These are phyloP conservation scores for Paraleonurus japonicus DNA, from an alignment of 257 asterid species.

Conservation along the genomic window DNA sequence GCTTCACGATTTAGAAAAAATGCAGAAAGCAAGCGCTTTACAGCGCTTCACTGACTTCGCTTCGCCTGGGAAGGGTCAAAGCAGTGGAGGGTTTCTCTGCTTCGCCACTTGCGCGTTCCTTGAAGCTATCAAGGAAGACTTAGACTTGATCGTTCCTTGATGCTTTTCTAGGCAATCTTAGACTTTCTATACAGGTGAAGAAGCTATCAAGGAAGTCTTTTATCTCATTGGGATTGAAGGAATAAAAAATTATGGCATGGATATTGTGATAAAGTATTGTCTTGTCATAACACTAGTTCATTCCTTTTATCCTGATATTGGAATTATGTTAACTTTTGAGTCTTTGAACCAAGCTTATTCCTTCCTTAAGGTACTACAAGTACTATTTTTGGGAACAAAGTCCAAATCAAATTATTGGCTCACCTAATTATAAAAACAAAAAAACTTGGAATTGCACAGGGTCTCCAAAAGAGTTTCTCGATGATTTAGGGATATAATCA, in stretches of 20 bases:
- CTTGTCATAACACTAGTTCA: neutral
- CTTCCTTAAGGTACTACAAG: neutral
- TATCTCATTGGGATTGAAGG: neutral
- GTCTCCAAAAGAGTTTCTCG: neutral
- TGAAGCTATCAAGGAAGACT: too few relatives aligned
- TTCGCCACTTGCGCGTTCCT: too few relatives aligned
- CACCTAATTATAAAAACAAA: neutral
- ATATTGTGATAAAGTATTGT: neutral
- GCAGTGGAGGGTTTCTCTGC: too few relatives aligned
- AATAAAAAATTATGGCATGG: neutral
- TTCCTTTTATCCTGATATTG: neutral
- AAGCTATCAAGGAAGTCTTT: neutral
- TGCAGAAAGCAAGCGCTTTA: too few relatives aligned
- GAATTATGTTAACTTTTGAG: neutral
- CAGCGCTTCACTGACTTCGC: too few relatives aligned
- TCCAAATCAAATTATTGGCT: neutral
- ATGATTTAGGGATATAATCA: neutral
- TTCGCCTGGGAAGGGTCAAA: too few relatives aligned
- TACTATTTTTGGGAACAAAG: neutral
- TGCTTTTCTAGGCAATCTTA: neutral
- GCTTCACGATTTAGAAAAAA: too few relatives aligned
- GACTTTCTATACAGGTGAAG: neutral
- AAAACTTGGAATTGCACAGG: neutral
- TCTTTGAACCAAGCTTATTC: neutral
- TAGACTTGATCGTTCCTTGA: too few relatives aligned